These are phyloP conservation scores for Moniliophthora roreri DNA, from an alignment of 1,284 basidiomycete species.

Conservation along the genomic window DNA sequence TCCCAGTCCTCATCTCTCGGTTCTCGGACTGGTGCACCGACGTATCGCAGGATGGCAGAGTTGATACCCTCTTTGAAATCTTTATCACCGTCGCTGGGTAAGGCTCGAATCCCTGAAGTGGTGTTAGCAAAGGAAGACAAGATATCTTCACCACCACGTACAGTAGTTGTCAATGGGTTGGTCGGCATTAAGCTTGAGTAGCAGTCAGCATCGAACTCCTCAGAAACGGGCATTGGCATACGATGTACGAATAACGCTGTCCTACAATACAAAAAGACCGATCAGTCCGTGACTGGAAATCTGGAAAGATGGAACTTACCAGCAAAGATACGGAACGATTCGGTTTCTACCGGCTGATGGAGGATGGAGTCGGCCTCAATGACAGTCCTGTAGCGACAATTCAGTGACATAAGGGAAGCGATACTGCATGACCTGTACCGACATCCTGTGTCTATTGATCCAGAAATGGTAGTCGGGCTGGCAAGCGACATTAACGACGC, in stretches of 20 bases:
- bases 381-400: slow-evolving; percentile 29
- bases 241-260: slow-evolving; percentile 39
- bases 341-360: slow-evolving; percentile 37
- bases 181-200: slow-evolving; percentile 24
- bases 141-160: slow-evolving; percentile 6
- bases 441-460: slow-evolving; percentile 41
- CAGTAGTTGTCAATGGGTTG: slow-evolving; percentile 20
- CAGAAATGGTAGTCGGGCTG: slow-evolving; percentile 35
- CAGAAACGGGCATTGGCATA: slow-evolving; percentile 20
- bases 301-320: slow-evolving; percentile 20
- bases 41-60: slow-evolving; percentile 29
- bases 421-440: neutral
- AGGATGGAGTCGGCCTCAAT: slow-evolving; percentile 55
- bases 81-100: slow-evolving; percentile 17
- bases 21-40: slow-evolving; percentile 23
- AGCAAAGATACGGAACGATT: slow-evolving; percentile 34
- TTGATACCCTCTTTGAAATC: slow-evolving; percentile 23
- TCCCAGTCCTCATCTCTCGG: slow-evolving; percentile 26
- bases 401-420: neutral
- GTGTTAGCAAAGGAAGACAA: slow-evolving; percentile 8
- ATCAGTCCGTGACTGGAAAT: too few species aligned
- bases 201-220: slow-evolving; percentile 20
- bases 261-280: too few species aligned
- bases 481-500: slow-evolving; percentile 34
- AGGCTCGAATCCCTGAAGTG: slow-evolving; percentile 22